Percentiles rank a stretch among this genome's conserved stretches.
phyloP scores from a whole-genome alignment of 495 filamentous ascomycete genomes.

The Aspergillus cavernicola region DNA sequence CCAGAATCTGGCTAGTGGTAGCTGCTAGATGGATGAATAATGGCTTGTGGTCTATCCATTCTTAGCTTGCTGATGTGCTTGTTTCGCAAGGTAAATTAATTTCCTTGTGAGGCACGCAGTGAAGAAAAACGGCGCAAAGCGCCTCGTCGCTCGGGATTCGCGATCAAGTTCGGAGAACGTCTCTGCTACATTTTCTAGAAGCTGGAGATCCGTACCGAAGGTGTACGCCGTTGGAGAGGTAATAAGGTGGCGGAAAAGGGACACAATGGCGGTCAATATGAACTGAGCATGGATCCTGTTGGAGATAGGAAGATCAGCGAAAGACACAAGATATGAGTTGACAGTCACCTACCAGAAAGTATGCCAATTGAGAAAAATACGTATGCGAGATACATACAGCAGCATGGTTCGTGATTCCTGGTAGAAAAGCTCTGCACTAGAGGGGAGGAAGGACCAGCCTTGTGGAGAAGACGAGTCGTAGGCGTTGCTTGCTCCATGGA shows the following conservation, averaged over 20 bases:
- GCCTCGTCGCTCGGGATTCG: not conserved
- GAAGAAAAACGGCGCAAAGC: constrained; percentile 3
- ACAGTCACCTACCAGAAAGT: constrained; percentile 7
- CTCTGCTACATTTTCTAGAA: not conserved
- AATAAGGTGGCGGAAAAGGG: not conserved
- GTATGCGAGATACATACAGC: not conserved
- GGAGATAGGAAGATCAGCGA: not conserved
- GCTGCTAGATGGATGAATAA: not conserved
- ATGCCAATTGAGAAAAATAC: not conserved
- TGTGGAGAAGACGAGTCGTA: constrained; percentile 1
- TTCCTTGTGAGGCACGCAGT: not conserved
- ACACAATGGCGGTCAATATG: not conserved
- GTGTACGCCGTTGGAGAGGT: not conserved
- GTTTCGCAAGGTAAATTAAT: constrained; percentile 1
- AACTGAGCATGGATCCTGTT: constrained; percentile 6
- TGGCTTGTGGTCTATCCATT: not conserved
- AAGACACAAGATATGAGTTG: not conserved
- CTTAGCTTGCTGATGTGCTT: not conserved
- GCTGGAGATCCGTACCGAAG: not conserved
- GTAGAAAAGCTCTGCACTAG: not conserved
- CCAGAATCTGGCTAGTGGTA: too few relatives aligned
- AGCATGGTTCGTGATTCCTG: not conserved
- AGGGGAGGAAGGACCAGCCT: not conserved
- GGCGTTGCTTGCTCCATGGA: constrained; percentile 23
- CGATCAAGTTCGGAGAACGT: not conserved